phyloP scores from a whole-genome alignment of 305 asterid species.

The Fraxinus ornus region DNA sequence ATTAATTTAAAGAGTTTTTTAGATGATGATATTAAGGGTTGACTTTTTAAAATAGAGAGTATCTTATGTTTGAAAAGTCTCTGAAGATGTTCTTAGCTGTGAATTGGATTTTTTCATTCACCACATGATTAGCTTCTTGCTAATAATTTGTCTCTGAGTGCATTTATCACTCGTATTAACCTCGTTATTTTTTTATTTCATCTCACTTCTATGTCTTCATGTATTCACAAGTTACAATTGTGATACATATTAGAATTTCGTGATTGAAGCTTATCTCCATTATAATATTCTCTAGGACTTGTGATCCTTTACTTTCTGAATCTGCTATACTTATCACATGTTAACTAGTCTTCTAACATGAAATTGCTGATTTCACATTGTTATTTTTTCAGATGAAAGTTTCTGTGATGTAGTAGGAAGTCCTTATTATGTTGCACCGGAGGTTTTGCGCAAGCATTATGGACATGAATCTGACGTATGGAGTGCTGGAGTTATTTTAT shows the following conservation, averaged over 20 bases:
- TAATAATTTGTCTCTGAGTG: neutral
- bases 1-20: no score
- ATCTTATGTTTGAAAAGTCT: no score
- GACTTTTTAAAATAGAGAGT: no score
- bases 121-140: neutral
- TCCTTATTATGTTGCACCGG: neutral
- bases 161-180: no score
- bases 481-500: conserved; percentile 79
- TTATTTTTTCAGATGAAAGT: neutral
- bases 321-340: neutral
- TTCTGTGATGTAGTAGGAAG: neutral
- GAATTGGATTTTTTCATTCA: no score
- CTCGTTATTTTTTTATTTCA: no score
- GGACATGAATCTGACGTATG: neutral
- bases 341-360: neutral
- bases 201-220: neutral
- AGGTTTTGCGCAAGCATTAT: neutral
- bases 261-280: neutral
- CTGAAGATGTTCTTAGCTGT: no score
- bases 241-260: neutral
- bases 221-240: neutral
- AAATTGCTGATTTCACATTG: neutral
- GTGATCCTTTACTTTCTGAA: neutral
- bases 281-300: neutral
- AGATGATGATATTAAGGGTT: no score